A percentile compares a stretch with the other conserved stretches of the same genome.
Conservation (phyloP, 1,284 basidiomycete species). For the Sanghuangporus weigelae region DNA sequence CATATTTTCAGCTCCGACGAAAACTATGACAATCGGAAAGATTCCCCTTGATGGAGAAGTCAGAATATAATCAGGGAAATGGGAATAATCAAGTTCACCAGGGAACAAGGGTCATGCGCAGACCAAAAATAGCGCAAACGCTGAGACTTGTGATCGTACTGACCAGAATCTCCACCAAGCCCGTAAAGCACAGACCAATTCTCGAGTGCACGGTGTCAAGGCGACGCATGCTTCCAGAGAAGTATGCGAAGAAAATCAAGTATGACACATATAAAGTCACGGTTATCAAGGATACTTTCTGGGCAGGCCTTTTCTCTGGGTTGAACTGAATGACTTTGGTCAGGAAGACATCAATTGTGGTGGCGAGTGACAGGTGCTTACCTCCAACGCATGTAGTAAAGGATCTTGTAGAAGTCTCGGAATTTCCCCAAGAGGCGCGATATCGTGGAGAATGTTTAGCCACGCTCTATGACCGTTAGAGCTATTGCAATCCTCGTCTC, state of each 20-base stretch:
- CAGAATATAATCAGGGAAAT: background rate
- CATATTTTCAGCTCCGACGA: conserved; percentile 98
- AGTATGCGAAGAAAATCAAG: conserved; percentile 71
- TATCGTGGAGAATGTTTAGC: conserved; percentile 51
- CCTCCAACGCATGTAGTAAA: conserved; percentile 65
- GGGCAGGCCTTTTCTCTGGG: conserved; percentile 20
- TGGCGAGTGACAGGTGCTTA: conserved; percentile 28
- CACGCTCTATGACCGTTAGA: conserved; percentile 58
- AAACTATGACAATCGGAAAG: conserved; percentile 90
- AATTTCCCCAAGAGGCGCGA: conserved; percentile 39
- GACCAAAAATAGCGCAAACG: conserved; percentile 82
- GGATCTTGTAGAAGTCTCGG: conserved; percentile 51
- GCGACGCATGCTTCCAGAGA: conserved; percentile 71
- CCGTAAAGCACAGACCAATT: conserved; percentile 90
- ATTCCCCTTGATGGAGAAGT: conserved; percentile 52
- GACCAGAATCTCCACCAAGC: conserved; percentile 83
- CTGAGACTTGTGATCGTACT: conserved; percentile 92
- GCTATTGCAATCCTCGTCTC: conserved; percentile 61
- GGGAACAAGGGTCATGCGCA: conserved; percentile 83
- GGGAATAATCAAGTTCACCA: conserved; percentile 47
- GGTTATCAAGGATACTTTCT: conserved; percentile 54
- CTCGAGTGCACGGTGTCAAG: conserved; percentile 88
- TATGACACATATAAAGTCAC: conserved; percentile 79
- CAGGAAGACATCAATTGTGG: background rate
- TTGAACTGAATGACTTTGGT: conserved; percentile 28